phyloP scores from a whole-genome alignment of 2,329 filamentous ascomycete genomes.

The Fusarium musae region DNA sequence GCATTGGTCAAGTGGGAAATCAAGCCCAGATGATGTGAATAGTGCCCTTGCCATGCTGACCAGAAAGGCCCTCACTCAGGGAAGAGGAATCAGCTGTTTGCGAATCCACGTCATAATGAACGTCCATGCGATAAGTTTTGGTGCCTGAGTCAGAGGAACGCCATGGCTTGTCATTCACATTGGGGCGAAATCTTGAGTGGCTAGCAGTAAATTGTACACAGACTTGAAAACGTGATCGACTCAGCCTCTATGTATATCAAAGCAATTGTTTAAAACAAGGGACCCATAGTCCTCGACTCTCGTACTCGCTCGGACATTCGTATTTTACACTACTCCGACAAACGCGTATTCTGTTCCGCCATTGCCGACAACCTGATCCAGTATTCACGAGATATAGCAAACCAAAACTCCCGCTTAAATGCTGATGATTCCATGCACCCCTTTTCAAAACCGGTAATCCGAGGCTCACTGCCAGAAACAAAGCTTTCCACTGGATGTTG shows the following conservation, averaged over 20 bases:
- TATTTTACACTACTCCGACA: not conserved
- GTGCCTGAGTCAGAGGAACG: not conserved
- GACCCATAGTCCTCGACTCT: not conserved
- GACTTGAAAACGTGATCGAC: slow-evolving; percentile 18
- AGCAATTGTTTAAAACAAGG: slow-evolving; percentile 2
- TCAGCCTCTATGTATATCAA: slow-evolving; percentile 21
- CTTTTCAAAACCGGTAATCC: not conserved
- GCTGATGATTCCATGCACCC: not conserved
- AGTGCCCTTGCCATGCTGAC: slow-evolving; percentile 18
- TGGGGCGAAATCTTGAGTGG: not conserved
- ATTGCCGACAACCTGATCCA: slow-evolving; percentile 5
- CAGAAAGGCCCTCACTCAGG: slow-evolving; percentile 11
- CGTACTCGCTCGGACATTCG: slow-evolving; percentile 10
- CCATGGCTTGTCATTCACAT: not conserved
- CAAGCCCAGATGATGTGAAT: slow-evolving; percentile 33
- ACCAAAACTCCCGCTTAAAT: slow-evolving; percentile 37
- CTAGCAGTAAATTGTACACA: not conserved
- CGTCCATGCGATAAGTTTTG: slow-evolving; percentile 7
- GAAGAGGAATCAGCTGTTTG: slow-evolving; percentile 21
- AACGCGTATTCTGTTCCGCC: slow-evolving; percentile 4
- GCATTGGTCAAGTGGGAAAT: slow-evolving; percentile 36
- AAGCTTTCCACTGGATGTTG: slow-evolving; percentile 90
- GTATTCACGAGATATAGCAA: slow-evolving; percentile 8
- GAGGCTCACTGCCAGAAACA: slow-evolving; percentile 83
- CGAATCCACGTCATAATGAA: slow-evolving; percentile 4